Evolutionary conservation across 2,329 filamentous ascomycete genomes (phyloP), one percentile per base, ranked within the genome.

Genomic region (Pestalotiopsis sp.): DNA sequence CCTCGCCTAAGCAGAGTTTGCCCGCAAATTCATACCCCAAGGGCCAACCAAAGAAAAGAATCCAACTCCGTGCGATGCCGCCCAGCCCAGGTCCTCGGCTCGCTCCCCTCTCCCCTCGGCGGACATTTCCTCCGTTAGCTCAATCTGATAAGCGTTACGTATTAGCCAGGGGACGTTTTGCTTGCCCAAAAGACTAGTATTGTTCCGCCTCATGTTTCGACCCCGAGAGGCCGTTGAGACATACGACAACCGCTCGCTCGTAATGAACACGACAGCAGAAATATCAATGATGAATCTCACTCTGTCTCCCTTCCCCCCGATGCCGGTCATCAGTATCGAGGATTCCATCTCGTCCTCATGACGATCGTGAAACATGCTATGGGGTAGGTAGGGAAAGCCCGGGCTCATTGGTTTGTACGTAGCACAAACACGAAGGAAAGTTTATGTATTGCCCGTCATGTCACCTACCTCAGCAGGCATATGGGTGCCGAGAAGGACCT

Each of bases 121-220:
- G 61, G 61, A 45, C n/a, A 49, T 41, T 39, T 31, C 61, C 61
- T 64, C 61, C 61, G 59, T 62, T 62, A 62, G 59, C 31, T 36
- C 61, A 39, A 64, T 64, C 61, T 64, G 61, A 64, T 64, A 64
- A 64, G 61, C 61, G 61, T 64, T 64, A 64, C 61, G 61, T 64
- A 52, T 38, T 52, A 59, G 57, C 23, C 57, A 58, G 25, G 13
- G 41, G 31, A 36, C 41, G 13, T 49, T 6, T 52, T 11, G 17
- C 45, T 20, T 9, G 20, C 17, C 17, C 17, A 52, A 52, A 52
- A 52, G 7, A 52, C 17, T 9, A 52, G 20, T 20, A n/a, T 52
- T 17, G 14, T 17, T 20, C 45, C 45, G 45, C 45, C 45, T 52
- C 45, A 23, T 14, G 20, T 52, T 17, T 52, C 45, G 45, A 52